Conservation (phyloP, 1,284 basidiomycete species). For the Porogramme epimiltina region DNA sequence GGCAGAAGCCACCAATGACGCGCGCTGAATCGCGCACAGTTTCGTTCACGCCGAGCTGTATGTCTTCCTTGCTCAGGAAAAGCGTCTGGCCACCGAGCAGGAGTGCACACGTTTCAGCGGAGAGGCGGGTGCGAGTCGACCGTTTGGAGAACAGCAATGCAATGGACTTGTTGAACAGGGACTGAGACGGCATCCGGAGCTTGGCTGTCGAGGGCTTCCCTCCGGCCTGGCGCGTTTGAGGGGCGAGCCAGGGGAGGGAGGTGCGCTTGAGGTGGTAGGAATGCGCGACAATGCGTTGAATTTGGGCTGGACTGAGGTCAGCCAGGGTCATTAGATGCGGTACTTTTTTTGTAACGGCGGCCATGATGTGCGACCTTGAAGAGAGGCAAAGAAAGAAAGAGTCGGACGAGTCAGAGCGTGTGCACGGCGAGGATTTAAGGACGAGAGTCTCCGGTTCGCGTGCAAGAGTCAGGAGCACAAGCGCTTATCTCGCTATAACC, state of each 20-base stretch:
- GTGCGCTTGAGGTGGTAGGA: slow-evolving; percentile 65
- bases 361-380: background rate
- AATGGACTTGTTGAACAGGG: slow-evolving; percentile 79
- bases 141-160: slow-evolving; percentile 94
- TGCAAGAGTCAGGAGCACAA: no score
- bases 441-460: no score
- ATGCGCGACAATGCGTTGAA: slow-evolving; percentile 62
- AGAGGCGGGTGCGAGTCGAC: slow-evolving; percentile 89
- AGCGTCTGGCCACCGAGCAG: slow-evolving; percentile 88
- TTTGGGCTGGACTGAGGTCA: slow-evolving; percentile 76
- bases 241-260: slow-evolving; percentile 60
- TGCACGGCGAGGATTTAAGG: background rate
- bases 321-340: slow-evolving; percentile 86
- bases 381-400: background rate
- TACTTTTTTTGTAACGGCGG: slow-evolving; percentile 25
- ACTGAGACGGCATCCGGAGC: slow-evolving; percentile 65
- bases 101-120: slow-evolving; percentile 80
- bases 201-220: slow-evolving; percentile 34
- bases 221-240: slow-evolving; percentile 33
- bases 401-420: background rate
- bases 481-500: background rate
- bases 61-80: slow-evolving; percentile 91
- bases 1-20: slow-evolving; percentile 92
- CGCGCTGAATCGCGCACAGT: slow-evolving; percentile 81
- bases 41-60: slow-evolving; percentile 97